Conservation (phyloP, 192 early-diverging fungal species). For the Coemansia sp. region DNA sequence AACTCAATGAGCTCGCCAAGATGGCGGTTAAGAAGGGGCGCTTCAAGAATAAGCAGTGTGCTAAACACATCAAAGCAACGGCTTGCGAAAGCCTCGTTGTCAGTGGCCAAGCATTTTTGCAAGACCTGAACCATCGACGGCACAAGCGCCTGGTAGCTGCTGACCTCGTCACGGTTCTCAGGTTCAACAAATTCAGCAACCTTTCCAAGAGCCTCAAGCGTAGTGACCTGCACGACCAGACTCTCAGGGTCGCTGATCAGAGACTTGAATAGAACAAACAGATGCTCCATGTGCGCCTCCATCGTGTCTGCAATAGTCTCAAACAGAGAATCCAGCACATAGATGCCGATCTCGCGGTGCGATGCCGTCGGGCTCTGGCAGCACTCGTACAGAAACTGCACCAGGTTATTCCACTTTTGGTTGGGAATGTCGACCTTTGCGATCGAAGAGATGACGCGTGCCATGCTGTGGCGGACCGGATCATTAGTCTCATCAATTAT, state of each 20-base stretch:
- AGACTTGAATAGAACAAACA: conserved; percentile 73
- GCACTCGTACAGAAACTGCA: conserved; percentile 78
- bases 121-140: conserved; percentile 86
- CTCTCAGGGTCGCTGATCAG: conserved; percentile 84
- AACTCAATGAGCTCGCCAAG: conserved; percentile 80
- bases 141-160: conserved; percentile 70
- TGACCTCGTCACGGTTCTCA: conserved; percentile 67
- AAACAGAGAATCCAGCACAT: conserved; percentile 82
- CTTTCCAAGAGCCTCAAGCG: conserved; percentile 78
- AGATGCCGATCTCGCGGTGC: conserved; percentile 86
- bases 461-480: conserved; percentile 73
- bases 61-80: conserved; percentile 90
- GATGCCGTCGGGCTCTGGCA: conserved; percentile 68
- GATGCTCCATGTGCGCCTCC: conserved; percentile 59
- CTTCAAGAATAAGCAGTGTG: conserved; percentile 74
- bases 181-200: conserved; percentile 79
- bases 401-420: conserved; percentile 75
- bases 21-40: conserved; percentile 77
- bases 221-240: conserved; percentile 74
- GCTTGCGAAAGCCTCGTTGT: conserved; percentile 74
- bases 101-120: conserved; percentile 69
- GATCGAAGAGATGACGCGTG: conserved; percentile 87
- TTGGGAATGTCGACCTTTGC: conserved; percentile 78
- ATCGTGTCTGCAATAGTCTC: conserved; percentile 75
- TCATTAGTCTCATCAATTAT: conserved; percentile 69